Base-by-base conservation (phyloP, 1,139 yeast genomes). In the Yamadazyma dushanensis region DNA sequence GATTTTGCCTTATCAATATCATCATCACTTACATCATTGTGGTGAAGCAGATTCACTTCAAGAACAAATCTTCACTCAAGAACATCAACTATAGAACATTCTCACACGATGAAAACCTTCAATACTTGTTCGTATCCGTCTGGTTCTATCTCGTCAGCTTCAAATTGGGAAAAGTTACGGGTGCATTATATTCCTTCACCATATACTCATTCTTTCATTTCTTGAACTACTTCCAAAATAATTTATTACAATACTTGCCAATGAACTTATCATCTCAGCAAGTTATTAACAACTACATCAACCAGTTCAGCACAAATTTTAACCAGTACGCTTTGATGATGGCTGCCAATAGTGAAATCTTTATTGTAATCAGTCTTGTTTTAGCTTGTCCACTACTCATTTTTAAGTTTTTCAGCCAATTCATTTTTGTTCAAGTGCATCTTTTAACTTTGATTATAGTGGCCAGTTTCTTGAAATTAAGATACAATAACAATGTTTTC, bases 201-300 rank as follows among this genome's bases (percentile, higher is more conserved):
- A 72, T 79, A n/a, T 80, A 70, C 54, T 75, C 83, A 1, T 43
- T 74, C 3, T 80, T 80, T 62, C 85, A 80, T 56, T 59, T 72
- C 16, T 56, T 78, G 42, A 65, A 69, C 25, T 80, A 79, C 56
- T 68, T 76, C 52, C 73, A 68, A 35, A 47, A 53, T 31, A 56
- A 59, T 36, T 41, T 61, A 24, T 49, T 61, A 29, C 41, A 45
- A 9, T 43, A 51, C 11, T 46, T 53, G 14, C 54, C 63, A 8
- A 32, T 54, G 10, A 38, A 44, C 11, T 34, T 57, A 11, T 40
- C 41, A 6, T 22, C 40, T 6, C 59, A 61, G 41, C 61, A 58
- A 34, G 25, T 31, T 5, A 37, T 58, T 27, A 57, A 52, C 37
- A 38, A 54, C 7, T 26, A 22, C 6, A 68, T 74, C 36, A 53